Evolutionary conservation across 352 stramenopile species (phyloP).

Genomic region (Phytophthora sojae): DNA sequence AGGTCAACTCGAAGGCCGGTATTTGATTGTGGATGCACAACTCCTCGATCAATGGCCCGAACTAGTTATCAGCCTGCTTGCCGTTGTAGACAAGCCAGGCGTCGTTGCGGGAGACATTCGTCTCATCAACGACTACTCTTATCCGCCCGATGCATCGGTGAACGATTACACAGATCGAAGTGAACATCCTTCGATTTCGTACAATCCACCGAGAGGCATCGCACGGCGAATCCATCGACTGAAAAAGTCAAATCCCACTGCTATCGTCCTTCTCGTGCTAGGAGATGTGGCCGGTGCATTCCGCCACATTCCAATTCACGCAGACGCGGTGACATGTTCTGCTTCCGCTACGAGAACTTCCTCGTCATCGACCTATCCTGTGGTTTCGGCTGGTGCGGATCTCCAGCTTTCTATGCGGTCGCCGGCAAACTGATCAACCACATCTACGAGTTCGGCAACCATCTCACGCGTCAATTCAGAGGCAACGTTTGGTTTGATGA

Average conservation of each 20-base stretch:
- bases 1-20: constrained; percentile 16
- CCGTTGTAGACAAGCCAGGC: constrained; percentile 9
- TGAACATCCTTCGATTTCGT: constrained; percentile 20
- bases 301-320: constrained; percentile 32
- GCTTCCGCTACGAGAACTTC: constrained; percentile 13
- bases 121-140: constrained; percentile 31
- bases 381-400: too few relatives aligned
- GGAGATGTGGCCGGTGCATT: constrained; percentile 41
- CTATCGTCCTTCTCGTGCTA: constrained; percentile 24
- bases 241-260: not conserved
- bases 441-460: constrained; percentile 8
- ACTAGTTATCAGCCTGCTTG: constrained; percentile 17
- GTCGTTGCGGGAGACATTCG: constrained; percentile 2
- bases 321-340: constrained; percentile 19
- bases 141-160: constrained; percentile 13
- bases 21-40: constrained; percentile 8
- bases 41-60: constrained; percentile 14
- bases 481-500: constrained; percentile 42
- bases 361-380: constrained; percentile 33
- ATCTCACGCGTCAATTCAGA: not conserved
- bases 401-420: constrained; percentile 32
- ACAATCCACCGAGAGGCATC: constrained; percentile 26
- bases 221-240: constrained; percentile 22
- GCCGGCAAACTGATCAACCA: constrained; percentile 28
- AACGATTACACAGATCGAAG: constrained; percentile 34